These are phyloP conservation scores for Penicillium malachiteum DNA, from an alignment of 495 filamentous ascomycete species.

Conservation along the genomic window DNA sequence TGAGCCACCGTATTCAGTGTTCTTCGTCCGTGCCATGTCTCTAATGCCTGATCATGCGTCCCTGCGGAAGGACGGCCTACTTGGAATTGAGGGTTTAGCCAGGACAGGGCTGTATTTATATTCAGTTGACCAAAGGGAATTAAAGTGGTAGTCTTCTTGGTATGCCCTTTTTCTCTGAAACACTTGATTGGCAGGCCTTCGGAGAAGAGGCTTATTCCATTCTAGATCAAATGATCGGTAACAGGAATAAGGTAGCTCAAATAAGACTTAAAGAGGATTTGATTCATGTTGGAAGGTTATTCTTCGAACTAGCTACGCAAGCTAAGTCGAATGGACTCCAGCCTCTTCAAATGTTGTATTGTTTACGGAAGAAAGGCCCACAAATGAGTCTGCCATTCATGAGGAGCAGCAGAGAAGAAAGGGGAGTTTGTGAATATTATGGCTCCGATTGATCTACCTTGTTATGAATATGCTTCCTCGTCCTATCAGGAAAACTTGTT, in stretches of 20 bases:
- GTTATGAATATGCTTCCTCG: not conserved
- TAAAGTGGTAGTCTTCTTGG: conserved; percentile 36
- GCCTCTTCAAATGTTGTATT: conserved; percentile 10
- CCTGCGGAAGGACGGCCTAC: conserved; percentile 27
- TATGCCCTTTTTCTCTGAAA: conserved; percentile 18
- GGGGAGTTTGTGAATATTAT: too few relatives aligned
- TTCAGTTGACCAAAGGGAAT: conserved; percentile 2
- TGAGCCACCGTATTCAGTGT: conserved; percentile 32
- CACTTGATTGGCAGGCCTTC: conserved; percentile 15
- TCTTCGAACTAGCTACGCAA: conserved; percentile 19
- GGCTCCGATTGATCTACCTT: not conserved
- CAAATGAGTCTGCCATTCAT: not conserved
- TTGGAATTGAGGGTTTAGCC: conserved; percentile 35
- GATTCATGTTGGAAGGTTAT: conserved; percentile 21
- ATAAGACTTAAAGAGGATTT: conserved; percentile 31
- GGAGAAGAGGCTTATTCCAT: conserved; percentile 24
- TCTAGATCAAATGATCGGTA: conserved; percentile 37
- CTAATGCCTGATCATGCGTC: conserved; percentile 32
- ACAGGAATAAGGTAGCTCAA: conserved; percentile 31
- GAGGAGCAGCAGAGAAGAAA: not conserved
- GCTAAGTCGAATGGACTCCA: conserved; percentile 18
- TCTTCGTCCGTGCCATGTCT: conserved; percentile 40
- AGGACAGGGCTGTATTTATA: conserved; percentile 24
- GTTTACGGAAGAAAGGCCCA: not conserved
- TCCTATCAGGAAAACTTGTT: not conserved